These are phyloP conservation scores for Scutellaria minor DNA, from an alignment of 257 asterid genomes.

Conservation along the genomic window DNA sequence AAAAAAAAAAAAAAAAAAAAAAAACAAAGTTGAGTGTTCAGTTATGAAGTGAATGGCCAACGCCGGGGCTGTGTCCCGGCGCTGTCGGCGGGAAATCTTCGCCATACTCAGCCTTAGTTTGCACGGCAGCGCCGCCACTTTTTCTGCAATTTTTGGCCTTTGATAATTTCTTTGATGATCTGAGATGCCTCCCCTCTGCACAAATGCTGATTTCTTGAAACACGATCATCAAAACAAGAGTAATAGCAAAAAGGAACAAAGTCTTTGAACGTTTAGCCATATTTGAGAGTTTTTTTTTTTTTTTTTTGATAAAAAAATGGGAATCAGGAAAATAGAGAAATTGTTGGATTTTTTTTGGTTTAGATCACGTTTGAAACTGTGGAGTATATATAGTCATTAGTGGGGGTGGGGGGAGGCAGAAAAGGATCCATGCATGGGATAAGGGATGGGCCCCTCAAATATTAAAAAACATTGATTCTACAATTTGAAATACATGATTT, in stretches of 20 bases:
- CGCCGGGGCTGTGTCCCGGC: constrained; percentile 52
- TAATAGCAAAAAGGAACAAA: constrained; percentile 2
- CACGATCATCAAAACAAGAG: constrained; percentile 33
- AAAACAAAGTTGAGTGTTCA: neutral
- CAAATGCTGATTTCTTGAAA: constrained; percentile 34
- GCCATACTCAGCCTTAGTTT: constrained; percentile 27
- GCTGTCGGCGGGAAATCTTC: constrained; percentile 47
- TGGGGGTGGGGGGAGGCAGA: neutral
- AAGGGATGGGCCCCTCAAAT: no score
- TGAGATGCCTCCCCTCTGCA: constrained; percentile 36
- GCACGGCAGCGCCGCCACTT: neutral
- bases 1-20: no score
- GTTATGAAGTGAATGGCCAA: constrained; percentile 45
- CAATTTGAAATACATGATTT: no score
- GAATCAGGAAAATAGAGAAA: neutral
- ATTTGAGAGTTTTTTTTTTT: neutral
- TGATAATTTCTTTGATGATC: constrained; percentile 35
- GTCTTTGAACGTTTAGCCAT: constrained; percentile 34
- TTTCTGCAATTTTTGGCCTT: neutral
- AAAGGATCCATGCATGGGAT: no score
- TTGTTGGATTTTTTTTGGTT: neutral
- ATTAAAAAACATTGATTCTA: no score
- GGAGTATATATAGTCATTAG: constrained; percentile 15
- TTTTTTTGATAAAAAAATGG: neutral
- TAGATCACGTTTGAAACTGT: constrained; percentile 1